Percentiles rank a stretch among this genome's conserved stretches.
phyloP scores from a whole-genome alignment of 148 eudicot species.

The Chenopodium suecicum region DNA sequence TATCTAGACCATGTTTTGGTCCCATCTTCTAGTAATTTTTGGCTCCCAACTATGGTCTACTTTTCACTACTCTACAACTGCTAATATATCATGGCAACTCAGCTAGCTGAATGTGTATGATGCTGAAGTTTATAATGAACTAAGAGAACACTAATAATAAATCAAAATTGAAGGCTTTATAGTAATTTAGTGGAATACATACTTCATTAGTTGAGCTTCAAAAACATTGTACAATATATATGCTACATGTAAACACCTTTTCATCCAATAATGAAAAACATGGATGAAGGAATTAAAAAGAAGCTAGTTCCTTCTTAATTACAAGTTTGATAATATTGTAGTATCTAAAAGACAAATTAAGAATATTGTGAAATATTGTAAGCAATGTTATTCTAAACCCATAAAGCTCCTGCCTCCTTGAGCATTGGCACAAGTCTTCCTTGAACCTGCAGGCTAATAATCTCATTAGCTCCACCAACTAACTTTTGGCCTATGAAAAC shows the following conservation, averaged over 20 bases:
- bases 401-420: conserved; percentile 57
- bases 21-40: too few species aligned
- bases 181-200: background rate
- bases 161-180: background rate
- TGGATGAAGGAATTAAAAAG: background rate
- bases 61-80: background rate
- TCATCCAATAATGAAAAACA: background rate
- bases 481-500: conserved; percentile 61
- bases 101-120: too few species aligned
- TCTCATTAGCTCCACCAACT: conserved; percentile 67
- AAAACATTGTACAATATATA: background rate
- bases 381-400: conserved; percentile 31
- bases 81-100: background rate
- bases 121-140: background rate
- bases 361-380: background rate
- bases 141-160: background rate
- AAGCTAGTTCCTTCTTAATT: background rate
- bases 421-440: conserved; percentile 49
- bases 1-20: background rate
- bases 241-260: background rate
- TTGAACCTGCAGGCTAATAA: conserved; percentile 63
- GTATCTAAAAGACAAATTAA: background rate
- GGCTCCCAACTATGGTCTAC: too few species aligned
- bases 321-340: too few species aligned
- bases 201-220: background rate